Conservation (phyloP, 164 flowering plant genomes). For the Aristolochia fimbriata region DNA sequence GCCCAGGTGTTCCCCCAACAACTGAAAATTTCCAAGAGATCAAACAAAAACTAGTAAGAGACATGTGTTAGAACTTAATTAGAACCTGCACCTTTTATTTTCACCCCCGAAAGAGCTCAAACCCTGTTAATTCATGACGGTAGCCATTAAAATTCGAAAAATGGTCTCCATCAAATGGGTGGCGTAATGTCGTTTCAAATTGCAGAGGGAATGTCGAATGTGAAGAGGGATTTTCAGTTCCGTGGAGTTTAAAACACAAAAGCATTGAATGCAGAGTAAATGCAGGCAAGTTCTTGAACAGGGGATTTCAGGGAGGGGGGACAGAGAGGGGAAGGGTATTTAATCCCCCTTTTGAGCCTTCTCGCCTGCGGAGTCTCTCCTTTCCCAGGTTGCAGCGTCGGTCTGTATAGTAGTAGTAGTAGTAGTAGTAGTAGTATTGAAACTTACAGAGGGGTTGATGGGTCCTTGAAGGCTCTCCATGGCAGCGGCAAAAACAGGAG, state of each 20-base stretch:
- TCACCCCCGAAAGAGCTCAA: background rate
- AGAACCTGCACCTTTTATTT: background rate
- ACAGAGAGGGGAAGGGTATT: conserved; percentile 1
- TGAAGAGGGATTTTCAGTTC: background rate
- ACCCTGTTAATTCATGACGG: conserved; percentile 1
- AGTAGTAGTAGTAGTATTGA: too few species aligned
- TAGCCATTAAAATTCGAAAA: background rate
- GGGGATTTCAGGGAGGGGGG: conserved; percentile 3
- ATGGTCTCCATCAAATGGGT: conserved; percentile 1
- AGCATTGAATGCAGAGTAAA: conserved; percentile 17
- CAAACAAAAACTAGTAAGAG: background rate
- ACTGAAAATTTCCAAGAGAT: conserved; percentile 22
- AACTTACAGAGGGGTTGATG: conserved; percentile 43
- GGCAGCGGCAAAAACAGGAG: conserved; percentile 22
- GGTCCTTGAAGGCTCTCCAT: conserved; percentile 62
- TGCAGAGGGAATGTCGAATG: conserved; percentile 4
- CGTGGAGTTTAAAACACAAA: background rate
- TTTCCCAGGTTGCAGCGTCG: too few species aligned
- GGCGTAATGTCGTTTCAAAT: background rate
- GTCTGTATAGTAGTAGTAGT: too few species aligned
- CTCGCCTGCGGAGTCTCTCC: background rate
- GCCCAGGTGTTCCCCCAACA: conserved; percentile 28
- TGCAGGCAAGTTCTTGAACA: conserved; percentile 1
- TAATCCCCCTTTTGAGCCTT: background rate
- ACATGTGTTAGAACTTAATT: background rate